phyloP scores from a whole-genome alignment of 768 basidiomycete species.

The Grammothele lineata region DNA sequence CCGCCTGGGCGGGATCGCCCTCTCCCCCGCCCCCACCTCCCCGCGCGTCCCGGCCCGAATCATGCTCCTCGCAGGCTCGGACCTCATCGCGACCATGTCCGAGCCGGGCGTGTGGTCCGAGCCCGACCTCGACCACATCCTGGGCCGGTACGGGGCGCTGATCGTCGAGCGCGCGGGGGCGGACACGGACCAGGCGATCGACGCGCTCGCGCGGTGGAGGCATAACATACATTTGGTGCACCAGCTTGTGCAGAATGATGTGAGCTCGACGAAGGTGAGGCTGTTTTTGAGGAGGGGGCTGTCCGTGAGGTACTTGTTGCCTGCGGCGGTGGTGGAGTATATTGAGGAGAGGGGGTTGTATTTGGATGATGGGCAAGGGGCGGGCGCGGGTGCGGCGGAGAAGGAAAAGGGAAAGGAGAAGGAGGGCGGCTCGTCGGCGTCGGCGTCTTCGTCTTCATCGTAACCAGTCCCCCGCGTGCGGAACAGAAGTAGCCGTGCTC shows the following conservation, averaged over 20 bases:
- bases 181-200: conserved; percentile 80
- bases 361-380: conserved; percentile 48
- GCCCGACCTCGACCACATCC: conserved; percentile 91
- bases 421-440: conserved; percentile 18
- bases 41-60: conserved; percentile 52
- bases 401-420: conserved; percentile 36
- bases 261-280: conserved; percentile 91
- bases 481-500: too few relatives aligned
- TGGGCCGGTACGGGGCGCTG: conserved; percentile 90
- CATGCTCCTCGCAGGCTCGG: conserved; percentile 96
- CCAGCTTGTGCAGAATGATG: conserved; percentile 95
- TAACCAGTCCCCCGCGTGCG: too few relatives aligned
- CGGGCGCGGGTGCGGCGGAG: conserved; percentile 22
- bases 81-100: conserved; percentile 96
- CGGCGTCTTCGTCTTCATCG: background rate
- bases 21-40: conserved; percentile 57
- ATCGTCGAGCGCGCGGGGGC: conserved; percentile 96
- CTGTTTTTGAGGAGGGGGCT: conserved; percentile 76
- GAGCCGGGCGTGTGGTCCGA: conserved; percentile 98
- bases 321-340: conserved; percentile 88
- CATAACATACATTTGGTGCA: conserved; percentile 88
- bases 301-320: conserved; percentile 86
- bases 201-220: conserved; percentile 69
- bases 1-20: conserved; percentile 71
- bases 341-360: conserved; percentile 84